phyloP scores from a whole-genome alignment of 192 early-diverging fungal genomes.

The Podila epicladia region DNA sequence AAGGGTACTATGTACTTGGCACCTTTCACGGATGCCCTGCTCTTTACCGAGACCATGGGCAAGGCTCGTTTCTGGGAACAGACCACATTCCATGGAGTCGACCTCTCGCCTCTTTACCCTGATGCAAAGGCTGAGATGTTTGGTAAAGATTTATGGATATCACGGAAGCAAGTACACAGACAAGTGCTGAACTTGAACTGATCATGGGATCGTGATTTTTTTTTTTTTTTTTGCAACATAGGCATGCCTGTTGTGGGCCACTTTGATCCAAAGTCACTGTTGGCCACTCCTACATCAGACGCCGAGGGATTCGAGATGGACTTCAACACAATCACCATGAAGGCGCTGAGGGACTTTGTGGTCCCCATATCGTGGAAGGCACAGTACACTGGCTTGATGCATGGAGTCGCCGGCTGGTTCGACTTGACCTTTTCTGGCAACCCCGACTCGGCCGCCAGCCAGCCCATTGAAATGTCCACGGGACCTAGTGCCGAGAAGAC shows the following conservation, averaged over 20 bases:
- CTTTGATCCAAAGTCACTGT: constrained; percentile 84
- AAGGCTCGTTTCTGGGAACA: constrained; percentile 92
- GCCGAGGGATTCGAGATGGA: constrained; percentile 74
- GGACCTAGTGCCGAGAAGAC: constrained; percentile 87
- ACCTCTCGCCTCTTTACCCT: constrained; percentile 83
- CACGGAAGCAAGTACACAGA: too few species aligned
- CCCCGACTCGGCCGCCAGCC: constrained; percentile 52
- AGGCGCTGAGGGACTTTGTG: constrained; percentile 82
- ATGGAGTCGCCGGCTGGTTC: constrained; percentile 98
- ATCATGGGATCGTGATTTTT: constrained; percentile 4
- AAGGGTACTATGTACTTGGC: constrained; percentile 91
- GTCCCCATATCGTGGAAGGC: constrained; percentile 87
- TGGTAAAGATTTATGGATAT: constrained; percentile 51
- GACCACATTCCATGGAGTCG: constrained; percentile 90
- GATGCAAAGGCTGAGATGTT: constrained; percentile 93
- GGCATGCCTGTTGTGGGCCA: constrained; percentile 93
- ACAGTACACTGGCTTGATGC: constrained; percentile 89
- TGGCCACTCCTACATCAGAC: constrained; percentile 69
- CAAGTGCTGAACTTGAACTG: too few species aligned
- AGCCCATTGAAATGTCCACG: constrained; percentile 85
- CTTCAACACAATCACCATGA: constrained; percentile 83
- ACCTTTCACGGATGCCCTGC: constrained; percentile 77
- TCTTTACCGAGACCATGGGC: constrained; percentile 95
- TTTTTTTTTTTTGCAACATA: constrained; percentile 38
- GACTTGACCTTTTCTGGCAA: constrained; percentile 85